Evolutionary conservation across 2,329 filamentous ascomycete species (phyloP).

Genomic region (Colletotrichum sojae): DNA sequence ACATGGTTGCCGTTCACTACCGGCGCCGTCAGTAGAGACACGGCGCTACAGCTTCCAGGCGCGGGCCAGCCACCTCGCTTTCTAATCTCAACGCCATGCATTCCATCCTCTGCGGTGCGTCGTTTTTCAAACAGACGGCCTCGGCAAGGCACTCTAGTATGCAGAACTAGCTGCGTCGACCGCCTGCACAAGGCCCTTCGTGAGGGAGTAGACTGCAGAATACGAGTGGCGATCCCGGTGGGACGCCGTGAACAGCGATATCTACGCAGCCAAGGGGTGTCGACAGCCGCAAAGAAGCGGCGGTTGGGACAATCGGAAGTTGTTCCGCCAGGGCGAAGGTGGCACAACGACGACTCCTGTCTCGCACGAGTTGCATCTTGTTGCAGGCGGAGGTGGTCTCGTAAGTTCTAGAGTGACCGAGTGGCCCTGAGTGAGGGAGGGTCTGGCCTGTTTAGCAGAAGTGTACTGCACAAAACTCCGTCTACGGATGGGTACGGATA

Average conservation of each 20-base stretch:
- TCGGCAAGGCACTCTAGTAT: conserved; percentile 19
- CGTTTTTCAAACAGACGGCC: conserved; percentile 27
- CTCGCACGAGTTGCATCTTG: conserved; percentile 17
- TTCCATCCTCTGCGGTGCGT: conserved; percentile 7
- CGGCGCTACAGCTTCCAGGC: conserved; percentile 12
- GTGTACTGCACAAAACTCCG: conserved; percentile 23
- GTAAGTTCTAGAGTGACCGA: conserved; percentile 8
- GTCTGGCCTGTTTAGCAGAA: conserved; percentile 24
- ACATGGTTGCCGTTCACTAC: conserved; percentile 3
- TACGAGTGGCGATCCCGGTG: conserved; percentile 41
- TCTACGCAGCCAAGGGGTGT: conserved; percentile 22
- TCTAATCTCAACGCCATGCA: background rate
- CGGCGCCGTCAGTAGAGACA: conserved; percentile 20
- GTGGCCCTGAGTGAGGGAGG: conserved; percentile 6
- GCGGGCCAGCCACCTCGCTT: conserved; percentile 27
- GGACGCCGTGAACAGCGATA: conserved; percentile 28
- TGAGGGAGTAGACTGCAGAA: conserved; percentile 33
- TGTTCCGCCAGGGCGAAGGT: conserved; percentile 13
- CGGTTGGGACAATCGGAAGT: conserved; percentile 23
- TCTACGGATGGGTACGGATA: background rate
- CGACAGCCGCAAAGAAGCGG: conserved; percentile 8
- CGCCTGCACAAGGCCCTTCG: conserved; percentile 20
- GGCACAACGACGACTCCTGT: conserved; percentile 1
- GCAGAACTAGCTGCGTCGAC: conserved; percentile 33
- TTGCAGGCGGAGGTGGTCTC: conserved; percentile 27